Evolutionary conservation across 108 stramenopile genomes (phyloP), one percentile per base, ranked within the genome.

Genomic region (Skeletonema menzelii): DNA sequence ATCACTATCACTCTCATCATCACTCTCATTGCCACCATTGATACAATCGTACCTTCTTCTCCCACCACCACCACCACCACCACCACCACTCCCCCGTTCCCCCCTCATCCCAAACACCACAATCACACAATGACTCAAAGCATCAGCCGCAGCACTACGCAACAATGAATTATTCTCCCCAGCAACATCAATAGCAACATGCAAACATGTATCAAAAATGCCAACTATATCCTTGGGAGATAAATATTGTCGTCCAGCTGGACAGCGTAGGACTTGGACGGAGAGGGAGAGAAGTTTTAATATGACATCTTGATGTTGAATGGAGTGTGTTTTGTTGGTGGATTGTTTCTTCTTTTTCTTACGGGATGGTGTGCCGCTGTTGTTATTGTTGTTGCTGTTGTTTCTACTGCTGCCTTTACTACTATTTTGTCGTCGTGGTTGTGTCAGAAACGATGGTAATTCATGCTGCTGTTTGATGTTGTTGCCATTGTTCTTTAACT

Each of bases 131-230:
- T 93, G 89, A 34, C 82, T 79, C 55, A 91, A 58, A 20, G 92
- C 88, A 78, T 90, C 88, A n/a, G 83, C 84, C 0, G 88, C 92
- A 22, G 90, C 88, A 66, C 85, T 86, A 49, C 87, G 82, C n/a
- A 91, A 64, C 22, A 94, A 61, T 5, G 90, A 80, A 19, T 74
- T 73, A 30, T 86, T 86, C 28, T 85, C 86, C 28, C 84, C 84
- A 79, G 61, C 65, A 22, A 79, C 24, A 6, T 19, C 2, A 7
- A 47, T 47, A 13, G 84, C 83, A 8, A 94, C 90, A 65, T 88
- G 84, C 59, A 91, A 68, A 64, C 90, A 91, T 11, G 86, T 88
- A 64, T 91, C 90, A 49, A 94, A 79, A 17, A 94, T 67, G 34
- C 88, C 87, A 5, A 88, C 73, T 28, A 94, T 73, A 27, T 86